These are phyloP conservation scores for Ustilago bromivora DNA, from an alignment of 1,284 basidiomycete species.

Conservation along the genomic window DNA sequence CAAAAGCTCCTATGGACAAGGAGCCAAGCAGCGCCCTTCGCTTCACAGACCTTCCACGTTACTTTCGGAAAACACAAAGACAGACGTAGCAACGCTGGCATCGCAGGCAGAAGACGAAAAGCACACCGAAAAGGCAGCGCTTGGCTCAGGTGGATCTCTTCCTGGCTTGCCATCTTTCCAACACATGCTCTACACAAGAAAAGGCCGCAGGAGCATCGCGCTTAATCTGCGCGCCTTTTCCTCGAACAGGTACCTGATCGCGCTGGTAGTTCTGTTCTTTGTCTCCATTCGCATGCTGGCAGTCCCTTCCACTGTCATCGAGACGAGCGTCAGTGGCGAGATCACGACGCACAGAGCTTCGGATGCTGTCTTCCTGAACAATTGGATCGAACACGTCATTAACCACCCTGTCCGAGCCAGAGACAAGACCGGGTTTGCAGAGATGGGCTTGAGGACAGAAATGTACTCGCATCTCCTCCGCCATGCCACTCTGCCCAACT, in stretches of 20 bases:
- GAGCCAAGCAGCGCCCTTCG: conserved; percentile 30
- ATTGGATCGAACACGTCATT: conserved; percentile 49
- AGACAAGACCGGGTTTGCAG: conserved; percentile 49
- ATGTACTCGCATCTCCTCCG: conserved; percentile 54
- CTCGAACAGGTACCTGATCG: conserved; percentile 18
- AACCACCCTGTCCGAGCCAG: conserved; percentile 45
- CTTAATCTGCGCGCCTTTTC: conserved; percentile 7
- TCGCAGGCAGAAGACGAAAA: conserved; percentile 4
- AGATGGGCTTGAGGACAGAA: conserved; percentile 52
- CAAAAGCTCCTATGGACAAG: conserved; percentile 13
- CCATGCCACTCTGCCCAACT: conserved; percentile 39
- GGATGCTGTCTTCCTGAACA: conserved; percentile 45
- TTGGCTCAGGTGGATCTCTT: neutral
- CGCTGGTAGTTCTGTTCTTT: conserved; percentile 19
- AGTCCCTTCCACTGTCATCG: conserved; percentile 11
- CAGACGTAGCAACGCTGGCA: conserved; percentile 24
- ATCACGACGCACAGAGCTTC: conserved; percentile 20
- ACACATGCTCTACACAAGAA: conserved; percentile 27
- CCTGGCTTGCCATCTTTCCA: conserved; percentile 15
- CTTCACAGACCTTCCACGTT: conserved; percentile 19
- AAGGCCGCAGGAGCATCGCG: conserved; percentile 16
- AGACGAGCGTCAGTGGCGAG: conserved; percentile 30
- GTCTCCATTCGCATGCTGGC: conserved; percentile 15
- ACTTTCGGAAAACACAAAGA: conserved; percentile 27
- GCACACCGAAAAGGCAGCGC: neutral